Evolutionary conservation across 75 land plant genomes (phyloP), one percentile per base, ranked within the genome.

Genomic region (Cryptomeria japonica): DNA sequence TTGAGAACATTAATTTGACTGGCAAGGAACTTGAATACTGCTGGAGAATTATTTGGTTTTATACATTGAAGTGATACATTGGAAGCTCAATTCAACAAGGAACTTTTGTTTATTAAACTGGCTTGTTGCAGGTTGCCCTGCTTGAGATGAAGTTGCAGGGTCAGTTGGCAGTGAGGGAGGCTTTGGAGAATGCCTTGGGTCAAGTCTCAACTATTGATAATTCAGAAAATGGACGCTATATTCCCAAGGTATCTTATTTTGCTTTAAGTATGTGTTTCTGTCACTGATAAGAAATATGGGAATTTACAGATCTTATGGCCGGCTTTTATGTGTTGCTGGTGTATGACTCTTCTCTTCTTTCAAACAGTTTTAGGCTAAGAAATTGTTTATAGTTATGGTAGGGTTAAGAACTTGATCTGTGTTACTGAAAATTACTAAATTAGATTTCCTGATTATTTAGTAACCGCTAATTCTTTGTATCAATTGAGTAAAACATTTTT

Each of bases 171-270:
- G 86, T 89, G 25, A 89, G 96, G 42, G 70, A 80, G 41, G 89
- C 89, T 82, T 86, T 93, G 31, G 96, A 95, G 55, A 92, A 91
- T 83, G 96, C 96, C 22, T 64, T 95, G 80, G 92, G 92, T 64
- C 86, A 49, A 87, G 72, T 44, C 13, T 72, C 88, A 72, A 42
- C 87, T 6, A 41, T 84, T 2, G 8, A 46, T 61, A 79, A 44
- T 88, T 39, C 86, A n/a, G 36, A 87, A 19, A 84, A 39, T 85
- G 86, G 88, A 15, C 42, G 32, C 34, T 68, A 86, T 13, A 87
- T 90, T 86, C 91, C 93, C 1, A 92, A 88, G 91, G 93, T 92
- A 88, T 19, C 77, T 44, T 22, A 72, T 84, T 16, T 32, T 47
- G 1, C 19, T 53, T 36, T 49, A 82, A 19, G 22, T 44, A 34